Evolutionary conservation across 805 yeast genomes (phyloP).

Genomic region (Cyberlindnera japonica): DNA sequence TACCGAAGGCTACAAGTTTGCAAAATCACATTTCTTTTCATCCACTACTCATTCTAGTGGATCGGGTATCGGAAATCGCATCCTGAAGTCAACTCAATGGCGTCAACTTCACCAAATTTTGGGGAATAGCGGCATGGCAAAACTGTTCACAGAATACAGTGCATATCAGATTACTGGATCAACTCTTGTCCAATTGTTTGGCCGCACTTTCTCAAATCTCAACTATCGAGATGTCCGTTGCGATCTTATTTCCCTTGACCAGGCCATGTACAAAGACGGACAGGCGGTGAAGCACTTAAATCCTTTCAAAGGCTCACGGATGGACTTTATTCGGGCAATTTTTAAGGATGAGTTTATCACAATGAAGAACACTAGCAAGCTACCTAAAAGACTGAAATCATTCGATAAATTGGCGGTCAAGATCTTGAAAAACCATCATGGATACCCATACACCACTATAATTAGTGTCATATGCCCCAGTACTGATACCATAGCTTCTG

Average conservation of each 20-base stretch:
- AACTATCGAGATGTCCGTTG: neutral
- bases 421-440: conserved; percentile 34
- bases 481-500: conserved; percentile 1
- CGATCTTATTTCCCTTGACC: conserved; percentile 9
- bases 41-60: conserved; percentile 31
- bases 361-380: conserved; percentile 15
- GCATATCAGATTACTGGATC: conserved; percentile 9
- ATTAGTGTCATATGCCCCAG: conserved; percentile 33
- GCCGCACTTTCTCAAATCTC: conserved; percentile 8
- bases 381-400: conserved; percentile 21
- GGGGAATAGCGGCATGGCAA: conserved; percentile 13
- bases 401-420: conserved; percentile 16
- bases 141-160: conserved; percentile 13
- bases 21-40: conserved; percentile 26
- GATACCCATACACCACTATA: conserved; percentile 34
- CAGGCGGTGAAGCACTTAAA: neutral
- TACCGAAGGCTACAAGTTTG: conserved; percentile 40
- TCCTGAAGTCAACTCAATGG: conserved; percentile 45
- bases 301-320: conserved; percentile 14
- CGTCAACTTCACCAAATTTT: conserved; percentile 21
- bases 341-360: conserved; percentile 19
- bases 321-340: conserved; percentile 3
- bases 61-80: conserved; percentile 36
- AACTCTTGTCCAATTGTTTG: conserved; percentile 18
- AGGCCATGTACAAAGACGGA: conserved; percentile 15